Evolutionary conservation across 225 moss, liverwort and hornwort genomes (phyloP), one percentile per base, ranked within the genome.

Genomic region (Pleurozium schreberi): DNA sequence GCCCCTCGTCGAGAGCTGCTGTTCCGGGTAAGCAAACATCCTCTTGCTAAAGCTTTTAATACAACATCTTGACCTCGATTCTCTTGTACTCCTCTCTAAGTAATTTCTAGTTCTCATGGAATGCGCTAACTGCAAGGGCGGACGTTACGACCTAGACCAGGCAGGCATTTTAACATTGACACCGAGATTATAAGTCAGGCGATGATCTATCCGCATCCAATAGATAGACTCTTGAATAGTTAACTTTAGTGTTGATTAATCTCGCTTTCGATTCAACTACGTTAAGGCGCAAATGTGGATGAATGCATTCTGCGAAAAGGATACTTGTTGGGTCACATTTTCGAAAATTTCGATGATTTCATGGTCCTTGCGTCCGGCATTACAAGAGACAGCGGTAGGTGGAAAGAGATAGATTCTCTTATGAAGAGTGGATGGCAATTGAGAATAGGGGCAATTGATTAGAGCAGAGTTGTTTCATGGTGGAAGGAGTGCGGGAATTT

Each of bases 1-100:
- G 93, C 98, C 98, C 58, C 96, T 98, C 55, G 96, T 98, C 36
- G 96, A 98, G 83, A 98, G 98, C 91, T 98, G 98, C 93, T 92
- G 96, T 87, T 92, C 96, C 57, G 98, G 98, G 98, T 98, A 93
- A 88, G 94, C 80, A 62, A 78, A 73, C 65, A 73, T 77, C 43
- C 38, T 47, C 88, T 38, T 31, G 40, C 20, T 79, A 50, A 60
- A 70, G 82, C 58, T 70, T 88, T 45, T 12, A 64, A 52, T 82
- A 43, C 83, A 59, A 57, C 80, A 60, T 64, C 67, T 34, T 80
- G 83, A 88, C 43, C 79, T 82, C 69, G 40, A 82, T 85, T 81
- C 58, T 61, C 45, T 75, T 53, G 49, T 80, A 45, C 65, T 81
- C 45, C 49, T 87, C 49, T 79, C 43, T 33, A 53, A 71, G 71